These are phyloP conservation scores for Ustilago curta DNA, from an alignment of 1,284 basidiomycete genomes.

Conservation along the genomic window DNA sequence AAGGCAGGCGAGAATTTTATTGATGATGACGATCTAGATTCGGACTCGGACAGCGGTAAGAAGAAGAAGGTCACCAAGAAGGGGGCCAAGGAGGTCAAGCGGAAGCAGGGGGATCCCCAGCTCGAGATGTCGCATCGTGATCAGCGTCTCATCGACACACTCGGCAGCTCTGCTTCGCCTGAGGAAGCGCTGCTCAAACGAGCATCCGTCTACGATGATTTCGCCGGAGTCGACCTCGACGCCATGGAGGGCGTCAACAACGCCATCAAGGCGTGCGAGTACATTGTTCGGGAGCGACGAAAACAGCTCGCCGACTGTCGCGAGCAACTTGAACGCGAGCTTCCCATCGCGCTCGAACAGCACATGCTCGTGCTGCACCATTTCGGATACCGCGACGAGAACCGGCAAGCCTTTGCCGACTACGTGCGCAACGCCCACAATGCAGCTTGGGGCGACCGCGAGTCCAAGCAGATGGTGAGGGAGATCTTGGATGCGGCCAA, in stretches of 20 bases:
- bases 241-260: slow-evolving; percentile 51
- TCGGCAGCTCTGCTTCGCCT: slow-evolving; percentile 82
- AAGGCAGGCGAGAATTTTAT: slow-evolving; percentile 16
- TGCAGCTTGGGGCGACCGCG: slow-evolving; percentile 75
- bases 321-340: slow-evolving; percentile 77
- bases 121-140: slow-evolving; percentile 77
- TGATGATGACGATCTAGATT: slow-evolving; percentile 20
- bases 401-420: slow-evolving; percentile 80
- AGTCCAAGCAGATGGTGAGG: slow-evolving; percentile 77
- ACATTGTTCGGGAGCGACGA: slow-evolving; percentile 84
- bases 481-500: slow-evolving; percentile 75
- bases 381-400: slow-evolving; percentile 76
- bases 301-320: slow-evolving; percentile 84
- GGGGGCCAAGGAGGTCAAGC: slow-evolving; percentile 31
- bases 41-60: slow-evolving; percentile 24
- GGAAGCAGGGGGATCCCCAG: slow-evolving; percentile 41
- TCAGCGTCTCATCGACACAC: slow-evolving; percentile 83
- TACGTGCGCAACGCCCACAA: slow-evolving; percentile 78
- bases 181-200: slow-evolving; percentile 70
- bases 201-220: slow-evolving; percentile 52
- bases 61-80: slow-evolving; percentile 42
- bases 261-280: slow-evolving; percentile 89
- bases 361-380: slow-evolving; percentile 74
- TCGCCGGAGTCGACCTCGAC: slow-evolving; percentile 46
- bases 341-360: slow-evolving; percentile 75